These are phyloP conservation scores for Colletotrichum noveboracense DNA, from an alignment of 2,329 filamentous ascomycete genomes.

Conservation along the genomic window DNA sequence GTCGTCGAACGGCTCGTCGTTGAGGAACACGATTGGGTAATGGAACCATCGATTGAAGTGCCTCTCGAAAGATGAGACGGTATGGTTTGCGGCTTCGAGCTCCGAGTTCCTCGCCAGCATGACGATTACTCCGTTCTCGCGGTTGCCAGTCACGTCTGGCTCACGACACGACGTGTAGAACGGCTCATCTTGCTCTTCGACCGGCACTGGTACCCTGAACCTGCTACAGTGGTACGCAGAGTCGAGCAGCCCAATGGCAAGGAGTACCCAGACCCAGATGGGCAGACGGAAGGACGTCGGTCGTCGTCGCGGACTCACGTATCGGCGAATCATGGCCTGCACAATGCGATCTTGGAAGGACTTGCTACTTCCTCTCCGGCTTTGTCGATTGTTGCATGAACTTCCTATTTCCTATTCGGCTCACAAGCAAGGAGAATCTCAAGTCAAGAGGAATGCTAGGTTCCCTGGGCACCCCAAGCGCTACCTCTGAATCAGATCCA, in stretches of 20 bases:
- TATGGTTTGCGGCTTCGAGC: conserved; percentile 41
- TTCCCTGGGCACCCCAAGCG: not conserved
- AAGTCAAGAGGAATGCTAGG: not conserved
- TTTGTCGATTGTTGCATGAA: not conserved
- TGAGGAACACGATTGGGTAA: conserved; percentile 52
- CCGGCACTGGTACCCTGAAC: not conserved
- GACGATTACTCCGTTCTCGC: conserved; percentile 49
- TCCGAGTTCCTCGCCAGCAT: conserved; percentile 53
- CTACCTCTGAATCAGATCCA: not conserved
- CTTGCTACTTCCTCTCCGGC: not conserved
- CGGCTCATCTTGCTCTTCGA: conserved; percentile 1
- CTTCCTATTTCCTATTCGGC: not conserved
- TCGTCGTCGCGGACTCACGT: conserved; percentile 1
- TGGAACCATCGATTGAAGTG: conserved; percentile 53
- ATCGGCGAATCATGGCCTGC: conserved; percentile 10
- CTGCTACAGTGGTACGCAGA: not conserved
- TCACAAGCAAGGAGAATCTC: not conserved
- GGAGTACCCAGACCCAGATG: conserved; percentile 5
- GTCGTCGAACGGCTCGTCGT: conserved; percentile 46
- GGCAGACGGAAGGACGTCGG: not conserved
- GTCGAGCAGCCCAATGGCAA: conserved; percentile 4
- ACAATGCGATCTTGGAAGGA: not conserved
- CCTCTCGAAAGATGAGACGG: conserved; percentile 44
- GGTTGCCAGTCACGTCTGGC: conserved; percentile 19
- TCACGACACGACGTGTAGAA: conserved; percentile 14